These are phyloP conservation scores for Barnettozyma sp. DNA, from an alignment of 805 yeast genomes.

Conservation along the genomic window DNA sequence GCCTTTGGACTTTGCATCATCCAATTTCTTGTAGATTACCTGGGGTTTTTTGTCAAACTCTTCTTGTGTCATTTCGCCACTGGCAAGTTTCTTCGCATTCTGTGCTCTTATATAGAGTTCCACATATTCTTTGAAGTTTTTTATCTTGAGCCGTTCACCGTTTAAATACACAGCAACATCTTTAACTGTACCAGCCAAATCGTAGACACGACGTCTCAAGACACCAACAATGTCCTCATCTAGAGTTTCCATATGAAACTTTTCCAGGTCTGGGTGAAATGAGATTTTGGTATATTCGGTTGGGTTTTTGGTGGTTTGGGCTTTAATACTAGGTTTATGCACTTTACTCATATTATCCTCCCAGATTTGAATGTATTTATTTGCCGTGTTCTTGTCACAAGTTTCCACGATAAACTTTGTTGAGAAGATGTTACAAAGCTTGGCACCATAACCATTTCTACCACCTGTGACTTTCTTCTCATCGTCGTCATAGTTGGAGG, in stretches of 20 bases:
- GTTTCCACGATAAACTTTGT: conserved; percentile 84
- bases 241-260: conserved; percentile 77
- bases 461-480: conserved; percentile 97
- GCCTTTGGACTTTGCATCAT: conserved; percentile 37
- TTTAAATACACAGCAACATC: conserved; percentile 76
- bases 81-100: conserved; percentile 33
- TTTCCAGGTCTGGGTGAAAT: conserved; percentile 78
- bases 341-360: conserved; percentile 74
- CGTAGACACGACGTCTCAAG: conserved; percentile 88
- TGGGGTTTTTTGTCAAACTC: conserved; percentile 42
- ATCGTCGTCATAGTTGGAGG: conserved; percentile 93
- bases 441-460: conserved; percentile 97
- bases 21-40: conserved; percentile 71
- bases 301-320: conserved; percentile 34
- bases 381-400: conserved; percentile 61
- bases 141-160: conserved; percentile 60
- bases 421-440: conserved; percentile 92
- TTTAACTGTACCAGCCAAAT: conserved; percentile 87
- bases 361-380: conserved; percentile 79
- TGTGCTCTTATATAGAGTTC: conserved; percentile 83
- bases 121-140: conserved; percentile 78
- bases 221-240: conserved; percentile 83
- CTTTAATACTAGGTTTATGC: conserved; percentile 64
- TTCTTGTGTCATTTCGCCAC: conserved; percentile 26
- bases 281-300: conserved; percentile 81